Conservation (phyloP, 495 filamentous ascomycete species). For the Aspergillus cavernicola region DNA sequence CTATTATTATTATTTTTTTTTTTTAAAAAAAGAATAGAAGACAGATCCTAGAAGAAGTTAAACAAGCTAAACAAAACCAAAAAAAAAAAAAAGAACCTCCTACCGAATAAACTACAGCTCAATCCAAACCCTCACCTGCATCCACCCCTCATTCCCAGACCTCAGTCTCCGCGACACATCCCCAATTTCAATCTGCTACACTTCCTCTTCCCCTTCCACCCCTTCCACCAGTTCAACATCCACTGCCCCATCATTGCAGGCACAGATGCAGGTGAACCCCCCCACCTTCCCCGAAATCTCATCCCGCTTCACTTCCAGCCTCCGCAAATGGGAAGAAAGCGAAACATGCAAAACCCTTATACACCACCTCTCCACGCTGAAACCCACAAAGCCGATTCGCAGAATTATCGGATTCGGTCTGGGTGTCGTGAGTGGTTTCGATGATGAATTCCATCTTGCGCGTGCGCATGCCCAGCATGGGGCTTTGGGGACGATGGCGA, state of each 20-base stretch:
- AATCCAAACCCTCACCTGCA: constrained; percentile 17
- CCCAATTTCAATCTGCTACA: constrained; percentile 22
- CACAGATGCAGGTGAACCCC: too few relatives aligned
- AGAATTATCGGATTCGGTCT: constrained; percentile 23
- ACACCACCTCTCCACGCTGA: constrained; percentile 5
- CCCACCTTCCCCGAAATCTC: too few relatives aligned
- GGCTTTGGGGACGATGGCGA: constrained; percentile 19
- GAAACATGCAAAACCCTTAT: constrained; percentile 9
- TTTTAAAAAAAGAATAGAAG: too few relatives aligned
- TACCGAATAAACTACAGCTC: constrained; percentile 20
- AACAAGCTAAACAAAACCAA: too few relatives aligned
- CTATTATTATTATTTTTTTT: too few relatives aligned
- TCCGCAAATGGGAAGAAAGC: constrained; percentile 11
- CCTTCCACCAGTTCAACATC: too few relatives aligned
- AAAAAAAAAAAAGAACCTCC: background rate
- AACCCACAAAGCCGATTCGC: constrained; percentile 1
- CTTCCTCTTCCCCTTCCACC: too few relatives aligned
- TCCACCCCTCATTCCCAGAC: constrained; percentile 17
- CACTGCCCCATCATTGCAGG: too few relatives aligned
- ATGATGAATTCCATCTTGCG: constrained; percentile 7
- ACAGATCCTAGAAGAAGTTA: too few relatives aligned
- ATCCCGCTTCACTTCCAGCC: constrained; percentile 16
- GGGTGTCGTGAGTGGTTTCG: constrained; percentile 9
- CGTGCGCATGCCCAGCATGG: constrained; percentile 22
- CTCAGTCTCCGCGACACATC: constrained; percentile 13